Conservation (phyloP, 2,329 filamentous ascomycete genomes). For the Fusarium brevicatenulatum region DNA sequence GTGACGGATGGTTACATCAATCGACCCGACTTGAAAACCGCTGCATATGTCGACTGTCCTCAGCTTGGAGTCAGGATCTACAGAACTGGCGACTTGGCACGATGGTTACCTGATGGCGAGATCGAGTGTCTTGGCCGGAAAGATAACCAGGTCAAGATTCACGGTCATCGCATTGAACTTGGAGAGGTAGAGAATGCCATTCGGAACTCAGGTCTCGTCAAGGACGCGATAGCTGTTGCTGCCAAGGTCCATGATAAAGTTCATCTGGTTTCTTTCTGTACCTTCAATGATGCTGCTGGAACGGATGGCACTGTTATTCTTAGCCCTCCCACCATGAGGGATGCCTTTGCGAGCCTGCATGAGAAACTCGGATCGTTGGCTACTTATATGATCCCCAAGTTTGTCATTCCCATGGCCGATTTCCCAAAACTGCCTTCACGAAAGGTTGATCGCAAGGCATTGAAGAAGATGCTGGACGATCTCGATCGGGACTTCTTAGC, state of each 20-base stretch:
- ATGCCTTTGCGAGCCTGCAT: background rate
- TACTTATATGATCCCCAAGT: background rate
- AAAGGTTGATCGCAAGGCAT: background rate
- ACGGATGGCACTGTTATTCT: background rate
- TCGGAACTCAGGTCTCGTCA: background rate
- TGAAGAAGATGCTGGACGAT: background rate
- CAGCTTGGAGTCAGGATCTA: background rate
- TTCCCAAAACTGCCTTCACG: background rate
- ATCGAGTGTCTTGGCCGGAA: conserved; percentile 37
- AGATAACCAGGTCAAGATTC: conserved; percentile 44
- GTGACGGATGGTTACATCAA: background rate
- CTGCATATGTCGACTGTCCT: background rate
- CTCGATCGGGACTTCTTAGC: background rate
- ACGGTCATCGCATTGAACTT: conserved; percentile 43
- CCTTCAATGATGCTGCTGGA: background rate
- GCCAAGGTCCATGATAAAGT: background rate
- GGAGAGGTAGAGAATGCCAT: conserved; percentile 41
- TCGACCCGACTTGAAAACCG: background rate
- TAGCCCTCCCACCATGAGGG: background rate
- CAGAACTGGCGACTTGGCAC: conserved; percentile 30
- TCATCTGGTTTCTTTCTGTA: background rate
- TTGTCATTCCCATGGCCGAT: background rate
- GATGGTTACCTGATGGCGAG: conserved; percentile 31
- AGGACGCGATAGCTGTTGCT: background rate
- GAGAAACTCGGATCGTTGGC: background rate